Base-by-base conservation (phyloP, 768 basidiomycete genomes). In the Suillus luteus region DNA sequence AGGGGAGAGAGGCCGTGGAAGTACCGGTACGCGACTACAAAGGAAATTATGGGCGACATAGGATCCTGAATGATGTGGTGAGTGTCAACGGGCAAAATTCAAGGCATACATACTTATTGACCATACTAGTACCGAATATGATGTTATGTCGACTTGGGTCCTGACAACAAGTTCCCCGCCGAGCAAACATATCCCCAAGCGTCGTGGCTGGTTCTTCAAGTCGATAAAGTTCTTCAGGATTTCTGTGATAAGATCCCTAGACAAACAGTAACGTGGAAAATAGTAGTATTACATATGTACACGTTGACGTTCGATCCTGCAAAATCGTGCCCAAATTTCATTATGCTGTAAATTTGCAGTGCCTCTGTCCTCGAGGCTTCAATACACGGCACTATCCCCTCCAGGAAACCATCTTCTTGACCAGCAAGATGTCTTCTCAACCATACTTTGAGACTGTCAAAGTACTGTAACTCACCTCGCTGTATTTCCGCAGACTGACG, bases 391-490 rank as follows among this genome's bases (percentile, higher is more conserved):
- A 51, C 51, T 27, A 66, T 60, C 43, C 63, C 60, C 55, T 62
- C 38, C 37, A 52, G 35, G 48, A 27, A 33, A 61, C 24, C 40
- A 41, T 59, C 60, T 44, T 67, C 62, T 55, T 64, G 58, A 55
- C 51, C 48, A 24, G 33, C 62, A 62, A 66, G 52, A 77, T 76
- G 75, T 65, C 71, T 62, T 59, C 65, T 62, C 67, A 82, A 17
- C 88, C 88, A 10, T 84, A 89, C 70, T 90, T 89, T 65, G 87
- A 90, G 77, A 85, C 85, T 11, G 85, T 87, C 62, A 88, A 85
- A 79, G 88, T 88, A 70, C 24, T n/a, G 40, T 68, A 59, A 60
- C 62, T 37, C 55, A 31, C 8, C 40, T 41, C 3, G 3, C 35
- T 46, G 8, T 54, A 27, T 48, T 38, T 33, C 4, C 37, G 57